Evolutionary conservation across 257 asterid genomes (phyloP).

Genomic region (Dorcoceras hygrometricum): DNA sequence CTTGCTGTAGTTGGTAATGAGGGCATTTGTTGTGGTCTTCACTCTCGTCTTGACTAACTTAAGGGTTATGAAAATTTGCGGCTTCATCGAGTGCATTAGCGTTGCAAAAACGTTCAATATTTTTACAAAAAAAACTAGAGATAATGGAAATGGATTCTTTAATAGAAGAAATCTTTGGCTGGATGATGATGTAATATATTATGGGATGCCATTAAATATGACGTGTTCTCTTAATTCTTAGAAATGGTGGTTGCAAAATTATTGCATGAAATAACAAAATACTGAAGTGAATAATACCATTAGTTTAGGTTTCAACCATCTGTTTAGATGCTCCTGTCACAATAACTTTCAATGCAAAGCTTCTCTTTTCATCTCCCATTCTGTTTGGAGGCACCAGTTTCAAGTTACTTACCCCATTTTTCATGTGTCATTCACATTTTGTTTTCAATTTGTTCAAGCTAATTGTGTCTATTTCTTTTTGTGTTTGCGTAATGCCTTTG

Average conservation of each 20-base stretch:
- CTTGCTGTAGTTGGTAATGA: slow-evolving; percentile 6
- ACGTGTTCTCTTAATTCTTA: neutral
- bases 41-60: neutral
- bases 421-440: neutral
- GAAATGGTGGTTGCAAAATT: neutral
- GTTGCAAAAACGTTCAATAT: neutral
- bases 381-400: neutral
- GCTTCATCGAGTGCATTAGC: neutral
- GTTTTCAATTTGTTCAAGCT: neutral
- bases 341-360: neutral
- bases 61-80: neutral
- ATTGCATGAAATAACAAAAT: neutral
- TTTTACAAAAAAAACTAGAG: neutral
- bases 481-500: neutral
- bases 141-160: neutral
- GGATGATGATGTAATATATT: neutral
- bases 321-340: neutral
- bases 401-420: neutral
- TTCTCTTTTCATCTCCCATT: neutral
- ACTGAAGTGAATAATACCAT: neutral
- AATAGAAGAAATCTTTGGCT: neutral
- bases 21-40: neutral
- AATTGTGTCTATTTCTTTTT: neutral
- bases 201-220: neutral
- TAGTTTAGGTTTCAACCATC: neutral